Evolutionary conservation across 2,329 filamentous ascomycete species (phyloP).

Genomic region (Trichoderma oligosporum): DNA sequence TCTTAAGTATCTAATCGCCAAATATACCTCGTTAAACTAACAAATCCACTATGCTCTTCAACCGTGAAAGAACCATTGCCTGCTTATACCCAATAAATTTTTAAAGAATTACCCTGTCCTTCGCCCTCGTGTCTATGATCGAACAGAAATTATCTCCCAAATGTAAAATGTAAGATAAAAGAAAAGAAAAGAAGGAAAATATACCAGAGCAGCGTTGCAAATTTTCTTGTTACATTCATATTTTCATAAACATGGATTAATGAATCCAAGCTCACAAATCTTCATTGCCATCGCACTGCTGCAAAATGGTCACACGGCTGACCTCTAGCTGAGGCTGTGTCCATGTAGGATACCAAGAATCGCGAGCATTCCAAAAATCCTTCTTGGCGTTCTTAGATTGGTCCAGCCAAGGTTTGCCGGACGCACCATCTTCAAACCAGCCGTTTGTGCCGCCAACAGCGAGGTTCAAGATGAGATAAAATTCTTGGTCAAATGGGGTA

Average conservation of each 20-base stretch:
- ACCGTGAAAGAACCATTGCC: not conserved
- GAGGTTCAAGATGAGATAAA: constrained; percentile 73
- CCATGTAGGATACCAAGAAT: constrained; percentile 70
- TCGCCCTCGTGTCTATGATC: not conserved
- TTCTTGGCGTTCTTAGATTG: constrained; percentile 59
- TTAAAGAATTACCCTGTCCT: not conserved
- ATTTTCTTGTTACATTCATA: too few species aligned
- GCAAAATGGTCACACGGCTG: constrained; percentile 66
- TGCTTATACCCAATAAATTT: not conserved
- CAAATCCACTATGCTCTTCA: not conserved
- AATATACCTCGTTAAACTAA: not conserved
- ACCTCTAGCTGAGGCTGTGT: constrained; percentile 63
- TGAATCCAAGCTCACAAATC: constrained; percentile 40
- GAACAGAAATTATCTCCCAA: not conserved
- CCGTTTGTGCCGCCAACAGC: constrained; percentile 76
- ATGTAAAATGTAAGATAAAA: not conserved
- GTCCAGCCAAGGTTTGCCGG: constrained; percentile 77
- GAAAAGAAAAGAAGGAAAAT: too few species aligned
- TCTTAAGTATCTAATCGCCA: not conserved
- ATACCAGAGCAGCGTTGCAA: too few species aligned
- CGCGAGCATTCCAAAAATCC: constrained; percentile 71
- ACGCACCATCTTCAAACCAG: constrained; percentile 73
- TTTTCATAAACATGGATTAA: too few species aligned
- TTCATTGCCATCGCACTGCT: constrained; percentile 63
- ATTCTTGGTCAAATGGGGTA: constrained; percentile 71